Evolutionary conservation across 2,329 filamentous ascomycete genomes (phyloP).

Genomic region (Trichothecium roseum): DNA sequence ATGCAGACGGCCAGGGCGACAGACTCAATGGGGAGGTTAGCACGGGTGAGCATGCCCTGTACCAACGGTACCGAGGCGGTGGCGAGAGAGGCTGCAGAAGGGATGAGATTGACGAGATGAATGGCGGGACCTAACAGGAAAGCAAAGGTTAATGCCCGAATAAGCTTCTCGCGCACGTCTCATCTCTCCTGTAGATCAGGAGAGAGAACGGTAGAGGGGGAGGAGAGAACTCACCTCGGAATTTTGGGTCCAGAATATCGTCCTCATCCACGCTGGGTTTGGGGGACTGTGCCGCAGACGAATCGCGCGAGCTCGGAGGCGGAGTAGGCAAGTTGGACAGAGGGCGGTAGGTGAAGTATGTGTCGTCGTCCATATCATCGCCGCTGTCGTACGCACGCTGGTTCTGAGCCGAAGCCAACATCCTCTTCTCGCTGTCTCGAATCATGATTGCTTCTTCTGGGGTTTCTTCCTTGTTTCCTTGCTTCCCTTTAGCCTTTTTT

Average conservation of each 20-base stretch:
- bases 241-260: slow-evolving; percentile 28
- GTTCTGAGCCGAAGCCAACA: neutral
- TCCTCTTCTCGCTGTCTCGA: slow-evolving; percentile 7
- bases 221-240: slow-evolving; percentile 22
- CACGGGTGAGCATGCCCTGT: slow-evolving; percentile 48
- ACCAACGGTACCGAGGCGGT: slow-evolving; percentile 47
- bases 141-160: no score
- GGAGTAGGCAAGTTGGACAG: slow-evolving; percentile 59
- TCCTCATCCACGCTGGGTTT: slow-evolving; percentile 30
- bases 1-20: slow-evolving; percentile 57
- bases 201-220: neutral
- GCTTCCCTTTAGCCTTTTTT: no score
- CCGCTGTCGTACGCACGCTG: slow-evolving; percentile 15
- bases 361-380: slow-evolving; percentile 31
- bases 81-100: slow-evolving; percentile 49
- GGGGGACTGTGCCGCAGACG: slow-evolving; percentile 33
- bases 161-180: no score
- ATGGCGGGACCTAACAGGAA: slow-evolving; percentile 45
- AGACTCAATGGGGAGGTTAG: slow-evolving; percentile 48
- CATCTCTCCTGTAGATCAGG: neutral
- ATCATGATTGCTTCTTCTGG: slow-evolving; percentile 5
- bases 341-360: slow-evolving; percentile 55
- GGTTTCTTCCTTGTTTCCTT: neutral
- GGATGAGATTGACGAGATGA: slow-evolving; percentile 57
- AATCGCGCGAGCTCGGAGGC: slow-evolving; percentile 41